Base-by-base conservation (phyloP, 1,284 basidiomycete species). In the Cryptococcus floricola region DNA sequence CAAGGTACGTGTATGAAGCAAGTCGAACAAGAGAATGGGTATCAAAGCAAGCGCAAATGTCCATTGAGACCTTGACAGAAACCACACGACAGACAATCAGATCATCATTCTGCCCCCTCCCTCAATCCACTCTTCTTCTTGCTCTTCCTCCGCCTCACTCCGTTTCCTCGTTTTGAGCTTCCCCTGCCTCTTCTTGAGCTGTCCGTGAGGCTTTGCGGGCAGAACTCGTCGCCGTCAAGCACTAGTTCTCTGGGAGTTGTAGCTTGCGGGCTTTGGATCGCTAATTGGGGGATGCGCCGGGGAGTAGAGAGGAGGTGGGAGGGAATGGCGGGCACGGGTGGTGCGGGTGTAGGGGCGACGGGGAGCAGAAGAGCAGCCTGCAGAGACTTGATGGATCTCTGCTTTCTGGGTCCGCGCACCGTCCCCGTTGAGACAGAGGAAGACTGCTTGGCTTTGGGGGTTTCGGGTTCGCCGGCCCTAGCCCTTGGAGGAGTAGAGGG, bases 161-260 rank as follows among this genome's bases (percentile, higher is more conserved):
- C 52, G 38, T 50, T 42, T 23, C 34, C 25, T 8, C 37, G 45
- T 14, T 47, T 61, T 50, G 31, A 37, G 42, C 58, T 54, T 9
- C 53, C 47, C 41, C 52, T 54, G 19, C 59, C 58, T 53, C 56
- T 61, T 31, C 45, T 56, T 13, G 62, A 62, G 60, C 64, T 63
- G 45, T 66, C 66, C 25, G 48, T 43, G 3, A 61, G 64, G 34
- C 69, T 68, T 48, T 59, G 59, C 39, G 68, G 68, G 54, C 74
- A 74, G 69, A 69, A 76, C 54, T 77, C 76, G 45, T 74, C 72
- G 9, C 74, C 76, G 25, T 76, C 74, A 28, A 77, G 58, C 1
- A 73, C 64, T 44, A 76, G 57, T 38, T 69, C 66, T 23, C 69
- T 57, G 0, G 74, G 67, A 46, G 70, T 70, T 60, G 63, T 70